Base-by-base conservation (phyloP, 768 basidiomycete genomes). In the Auriscalpium microsporum region DNA sequence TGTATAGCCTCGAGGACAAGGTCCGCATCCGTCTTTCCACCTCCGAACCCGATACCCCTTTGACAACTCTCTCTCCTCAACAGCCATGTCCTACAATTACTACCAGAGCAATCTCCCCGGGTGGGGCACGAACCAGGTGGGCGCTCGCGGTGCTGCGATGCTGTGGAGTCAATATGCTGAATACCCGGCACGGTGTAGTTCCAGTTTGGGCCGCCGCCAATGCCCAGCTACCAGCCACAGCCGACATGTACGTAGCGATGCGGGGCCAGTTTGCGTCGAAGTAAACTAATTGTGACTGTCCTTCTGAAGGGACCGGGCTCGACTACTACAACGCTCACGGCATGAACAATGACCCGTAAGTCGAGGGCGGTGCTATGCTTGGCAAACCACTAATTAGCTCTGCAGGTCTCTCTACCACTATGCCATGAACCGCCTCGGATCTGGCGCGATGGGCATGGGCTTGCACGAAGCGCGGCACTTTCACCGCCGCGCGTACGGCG, bases 271-370 rank as follows among this genome's bases (percentile, higher is more conserved):
- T 40, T 21, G 28, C 23, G 13, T 36, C 42, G 35, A 56, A 38
- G 50, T 48, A 37, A 53, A 42, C 35, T 34, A 21, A 45, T 55
- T 19, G n/a, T n/a, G n/a, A n/a, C n/a, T 59, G 11, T 16, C 34
- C 23, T 51, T 42, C 16, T 33, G 62, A 64, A 86, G 84, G 84
- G 83, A 71, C 75, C 50, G 84, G 83, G 14, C 65, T 69, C 60
- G 83, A 87, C 63, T 86, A 74, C 62, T 86, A 80, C 66, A 76
- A 78, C 53, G 84, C 84, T 33, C 82, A 84, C 65, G 81, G 82
- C 37, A 61, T 69, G 49, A 77, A 72, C 58, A 71, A 75, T 48
- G 81, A 85, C 64, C 77, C 78, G 83, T 85, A 67, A 75, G 82
- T 65, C 5, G 8, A 7, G 13, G 13, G 7, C 48, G 19, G 42